Conservation (phyloP, 345 rosid species). For the Salix arbutifolia region DNA sequence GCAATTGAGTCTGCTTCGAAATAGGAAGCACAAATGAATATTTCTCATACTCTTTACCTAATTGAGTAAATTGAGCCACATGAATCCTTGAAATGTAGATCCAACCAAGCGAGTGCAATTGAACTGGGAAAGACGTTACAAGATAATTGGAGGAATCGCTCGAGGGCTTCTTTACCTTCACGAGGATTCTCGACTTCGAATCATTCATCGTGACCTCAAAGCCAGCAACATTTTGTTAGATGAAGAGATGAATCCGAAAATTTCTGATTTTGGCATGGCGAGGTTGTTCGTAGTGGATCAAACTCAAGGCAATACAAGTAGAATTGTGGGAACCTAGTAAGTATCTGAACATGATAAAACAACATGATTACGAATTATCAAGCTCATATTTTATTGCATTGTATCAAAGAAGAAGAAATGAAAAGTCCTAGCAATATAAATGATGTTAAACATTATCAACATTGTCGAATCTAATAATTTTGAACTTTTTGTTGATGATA, state of each 20-base stretch:
- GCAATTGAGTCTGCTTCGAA: too few species aligned
- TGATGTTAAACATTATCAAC: too few species aligned
- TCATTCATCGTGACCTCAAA: too few species aligned
- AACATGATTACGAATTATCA: not conserved
- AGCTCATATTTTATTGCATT: not conserved
- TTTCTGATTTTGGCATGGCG: slow-evolving; percentile 6
- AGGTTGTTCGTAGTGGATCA: slow-evolving; percentile 5
- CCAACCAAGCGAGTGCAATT: not conserved
- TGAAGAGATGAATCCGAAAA: too few species aligned
- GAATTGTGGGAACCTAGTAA: slow-evolving; percentile 16
- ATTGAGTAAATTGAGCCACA: not conserved
- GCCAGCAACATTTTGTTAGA: too few species aligned
- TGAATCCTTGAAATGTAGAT: not conserved
- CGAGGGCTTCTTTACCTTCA: slow-evolving; percentile 13
- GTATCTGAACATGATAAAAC: not conserved
- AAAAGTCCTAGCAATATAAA: too few species aligned
- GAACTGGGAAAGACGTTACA: slow-evolving; percentile 11
- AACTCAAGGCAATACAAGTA: slow-evolving; percentile 8
- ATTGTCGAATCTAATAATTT: too few species aligned
- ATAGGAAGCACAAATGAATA: too few species aligned
- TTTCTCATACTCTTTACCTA: too few species aligned
- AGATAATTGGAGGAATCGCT: slow-evolving; percentile 11
- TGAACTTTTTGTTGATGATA: not conserved
- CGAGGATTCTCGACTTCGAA: slow-evolving; percentile 6
- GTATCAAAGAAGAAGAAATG: too few species aligned